Evolutionary conservation across 1,284 basidiomycete genomes (phyloP), one percentile per base, ranked within the genome.

Genomic region (Pseudozyma pruni): DNA sequence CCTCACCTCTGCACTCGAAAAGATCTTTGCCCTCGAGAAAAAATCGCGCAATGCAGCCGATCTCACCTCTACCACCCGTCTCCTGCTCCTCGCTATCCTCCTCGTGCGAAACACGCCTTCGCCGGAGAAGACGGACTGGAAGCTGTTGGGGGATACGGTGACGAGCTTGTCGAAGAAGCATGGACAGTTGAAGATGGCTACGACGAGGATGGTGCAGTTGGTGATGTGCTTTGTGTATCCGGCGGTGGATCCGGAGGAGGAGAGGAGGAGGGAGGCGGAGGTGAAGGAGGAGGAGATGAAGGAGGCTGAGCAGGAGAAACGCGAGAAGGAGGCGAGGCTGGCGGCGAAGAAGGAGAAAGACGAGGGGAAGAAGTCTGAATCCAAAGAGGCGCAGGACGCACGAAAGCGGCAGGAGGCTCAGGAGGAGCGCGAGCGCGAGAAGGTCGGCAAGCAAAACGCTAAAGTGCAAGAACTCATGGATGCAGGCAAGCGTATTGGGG

Each of bases 11-110:
- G 93, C 91, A 13, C 85, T 98, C 17, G 96, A 99, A 83, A 93
- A 92, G 84, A 88, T 98, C 52, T 87, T 93, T 56, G 85, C 86
- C 4, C 86, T 98, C 1, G 96, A 98, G 85, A 99, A 99, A 85
- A 94, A 96, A 83, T 90, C 95, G 5, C 88, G 96, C 84, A 98
- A 98, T 86, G 93, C 95, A 14, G 91, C 94, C 50, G 96, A 98
- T 86, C 86, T 94, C 47, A 83, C 88, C 35, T 97, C 94, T 20
- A 98, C 96, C 1, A 91, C 91, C 31, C 88, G 91, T 46, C 88
- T 98, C 17, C 90, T 91, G 67, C 87, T 96, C 56, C 87, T 86
- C 22, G 66, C 89, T 16, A 85, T 98, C 27, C 50, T 76, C 11
- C 50, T 81, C 35, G 69, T 82, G 11, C 64, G 80, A 5, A 72